Conservation (phyloP, 345 rosid species). For the Hibiscus trionum region DNA sequence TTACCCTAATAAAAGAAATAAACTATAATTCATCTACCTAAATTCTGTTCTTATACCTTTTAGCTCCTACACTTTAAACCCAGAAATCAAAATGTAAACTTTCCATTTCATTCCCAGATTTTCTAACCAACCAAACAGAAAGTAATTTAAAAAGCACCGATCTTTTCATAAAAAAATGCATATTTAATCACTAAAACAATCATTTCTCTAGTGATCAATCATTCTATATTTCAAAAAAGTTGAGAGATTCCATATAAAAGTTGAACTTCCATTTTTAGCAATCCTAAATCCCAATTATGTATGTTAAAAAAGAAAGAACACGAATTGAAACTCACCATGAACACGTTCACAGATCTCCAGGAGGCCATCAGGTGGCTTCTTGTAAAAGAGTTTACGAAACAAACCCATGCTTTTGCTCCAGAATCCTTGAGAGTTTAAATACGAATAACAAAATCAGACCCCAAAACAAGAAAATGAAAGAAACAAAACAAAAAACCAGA, state of each 20-base stretch:
- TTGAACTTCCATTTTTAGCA: neutral
- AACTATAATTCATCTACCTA: neutral
- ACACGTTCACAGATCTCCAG: slow-evolving; percentile 89
- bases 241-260: neutral
- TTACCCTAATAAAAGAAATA: neutral
- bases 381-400: slow-evolving; percentile 73
- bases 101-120: neutral
- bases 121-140: slow-evolving; percentile 6
- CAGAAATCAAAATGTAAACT: slow-evolving; percentile 3
- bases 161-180: neutral
- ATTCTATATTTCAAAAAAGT: neutral
- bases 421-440: neutral
- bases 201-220: neutral
- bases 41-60: neutral
- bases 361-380: slow-evolving; percentile 90
- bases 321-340: slow-evolving; percentile 36
- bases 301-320: neutral
- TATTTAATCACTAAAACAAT: neutral
- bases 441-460: neutral
- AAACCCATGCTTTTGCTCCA: slow-evolving; percentile 49
- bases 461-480: neutral
- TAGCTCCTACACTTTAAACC: neutral
- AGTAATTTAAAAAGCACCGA: neutral
- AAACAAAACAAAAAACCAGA: neutral
- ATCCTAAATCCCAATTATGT: neutral